A percentile compares a stretch with the other conserved stretches of the same genome.
Evolutionary conservation across 768 basidiomycete species (phyloP).

Genomic region (Clitopilus hobsonii): DNA sequence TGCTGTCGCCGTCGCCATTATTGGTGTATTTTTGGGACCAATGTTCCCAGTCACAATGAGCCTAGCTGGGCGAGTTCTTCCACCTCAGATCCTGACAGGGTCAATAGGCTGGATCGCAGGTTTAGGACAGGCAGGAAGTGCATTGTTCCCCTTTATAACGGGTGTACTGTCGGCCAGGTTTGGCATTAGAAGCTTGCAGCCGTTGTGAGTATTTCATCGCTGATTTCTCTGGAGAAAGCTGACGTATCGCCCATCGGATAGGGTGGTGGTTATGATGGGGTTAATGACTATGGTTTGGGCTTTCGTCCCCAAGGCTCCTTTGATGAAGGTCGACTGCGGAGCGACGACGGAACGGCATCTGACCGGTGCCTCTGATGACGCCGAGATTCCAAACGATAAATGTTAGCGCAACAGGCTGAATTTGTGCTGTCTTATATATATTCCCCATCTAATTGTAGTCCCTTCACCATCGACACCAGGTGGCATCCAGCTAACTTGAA

Average conservation of each 20-base stretch:
- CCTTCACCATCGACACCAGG: too few relatives aligned
- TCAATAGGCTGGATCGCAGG: constrained; percentile 62
- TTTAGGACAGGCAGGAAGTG: constrained; percentile 65
- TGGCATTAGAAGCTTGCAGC: constrained; percentile 53
- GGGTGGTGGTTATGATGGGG: constrained; percentile 58
- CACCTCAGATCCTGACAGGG: constrained; percentile 57
- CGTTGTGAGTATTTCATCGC: constrained; percentile 46
- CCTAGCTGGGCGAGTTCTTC: constrained; percentile 57
- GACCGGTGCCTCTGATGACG: too few relatives aligned
- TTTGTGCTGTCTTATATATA: too few relatives aligned
- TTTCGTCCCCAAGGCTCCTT: constrained; percentile 43
- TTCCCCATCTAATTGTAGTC: too few relatives aligned
- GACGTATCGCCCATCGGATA: constrained; percentile 22
- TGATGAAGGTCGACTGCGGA: too few relatives aligned
- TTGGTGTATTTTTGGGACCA: constrained; percentile 66
- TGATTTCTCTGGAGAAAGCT: not conserved
- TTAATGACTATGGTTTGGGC: constrained; percentile 55
- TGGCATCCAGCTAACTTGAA: too few relatives aligned
- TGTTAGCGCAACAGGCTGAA: too few relatives aligned
- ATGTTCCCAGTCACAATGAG: constrained; percentile 71
- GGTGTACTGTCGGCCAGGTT: constrained; percentile 57
- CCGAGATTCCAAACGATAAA: too few relatives aligned
- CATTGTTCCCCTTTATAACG: constrained; percentile 63
- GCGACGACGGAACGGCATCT: too few relatives aligned
- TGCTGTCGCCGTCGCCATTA: constrained; percentile 55